Base-by-base conservation (phyloP, 768 basidiomycete genomes). In the Calocera viscosa region DNA sequence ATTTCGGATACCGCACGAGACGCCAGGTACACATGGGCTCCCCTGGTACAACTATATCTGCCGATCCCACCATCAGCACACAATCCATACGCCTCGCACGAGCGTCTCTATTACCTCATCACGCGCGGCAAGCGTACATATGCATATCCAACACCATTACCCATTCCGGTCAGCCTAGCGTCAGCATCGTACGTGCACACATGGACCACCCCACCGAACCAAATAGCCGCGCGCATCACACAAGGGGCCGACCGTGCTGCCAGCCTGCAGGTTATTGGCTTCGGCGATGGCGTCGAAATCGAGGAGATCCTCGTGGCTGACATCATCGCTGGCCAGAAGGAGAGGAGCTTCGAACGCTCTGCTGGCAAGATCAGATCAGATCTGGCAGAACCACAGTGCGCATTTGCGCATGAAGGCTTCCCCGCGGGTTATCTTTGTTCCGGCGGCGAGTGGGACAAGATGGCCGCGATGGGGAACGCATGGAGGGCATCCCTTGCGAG, bases 61-160 rank as follows among this genome's bases (percentile, higher is more conserved):
- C 53, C 63, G 35, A 30, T 32, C 16, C 49, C 67, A 14, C 26
- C 63, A 3, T 67, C 39, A 16, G 28, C 67, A 17, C 47, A 68
- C 69, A 64, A 49, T 17, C 66, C 76, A 49, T 60, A 75, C 74
- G 68, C 69, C 69, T 64, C 67, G 69, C 49, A 68, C 72, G 66
- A 72, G 69, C 69, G 32, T 74, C 67, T 49, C 69, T 70, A 65
- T 68, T 82, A 86, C 70, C 72, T 90, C 64, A 77, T 92, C 64
- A 90, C 90, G 11, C 80, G 84, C 22, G 89, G 89, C 7, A 84
- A 81, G 72, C 77, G 80, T 65, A 88, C 87, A 2, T 88, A 89
- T 70, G 77, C 91, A 47, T 69, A 90, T 8, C 82, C 85, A 1
- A 83, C 80, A 60, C 90, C 91, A 1, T 76, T 91, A 1, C 87